Evolutionary conservation across 192 early-diverging fungal species (phyloP).

Genomic region (Podila clonocystis): DNA sequence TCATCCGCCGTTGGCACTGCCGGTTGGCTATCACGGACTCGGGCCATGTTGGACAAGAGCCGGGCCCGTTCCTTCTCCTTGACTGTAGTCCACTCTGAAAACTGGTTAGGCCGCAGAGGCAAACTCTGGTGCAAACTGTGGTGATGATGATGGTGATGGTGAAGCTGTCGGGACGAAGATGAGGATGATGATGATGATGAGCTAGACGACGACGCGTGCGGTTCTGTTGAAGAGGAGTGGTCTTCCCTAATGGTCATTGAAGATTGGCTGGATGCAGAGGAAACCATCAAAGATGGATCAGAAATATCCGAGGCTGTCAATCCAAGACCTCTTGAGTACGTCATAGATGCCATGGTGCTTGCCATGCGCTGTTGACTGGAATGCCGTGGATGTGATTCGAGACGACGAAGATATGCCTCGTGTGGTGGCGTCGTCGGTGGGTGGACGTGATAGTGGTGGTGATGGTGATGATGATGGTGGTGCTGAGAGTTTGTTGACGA

Average conservation of each 20-base stretch:
- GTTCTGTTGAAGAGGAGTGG: no score
- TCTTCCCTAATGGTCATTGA: no score
- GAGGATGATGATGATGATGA: not conserved
- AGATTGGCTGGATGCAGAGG: not conserved
- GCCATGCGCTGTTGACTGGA: not conserved
- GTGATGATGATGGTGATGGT: conserved; percentile 9
- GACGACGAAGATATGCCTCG: not conserved
- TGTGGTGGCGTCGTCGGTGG: not conserved
- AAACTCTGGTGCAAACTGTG: conserved; percentile 18
- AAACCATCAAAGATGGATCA: not conserved
- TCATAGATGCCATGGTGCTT: not conserved
- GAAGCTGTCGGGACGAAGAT: not conserved
- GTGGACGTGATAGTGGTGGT: conserved; percentile 1
- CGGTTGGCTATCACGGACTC: conserved; percentile 7
- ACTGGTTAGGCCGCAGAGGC: conserved; percentile 20
- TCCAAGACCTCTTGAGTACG: not conserved
- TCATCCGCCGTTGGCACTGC: conserved; percentile 12
- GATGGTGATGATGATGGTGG: conserved; percentile 2
- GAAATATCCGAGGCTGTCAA: not conserved
- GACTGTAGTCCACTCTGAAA: conserved; percentile 41
- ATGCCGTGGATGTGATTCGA: not conserved
- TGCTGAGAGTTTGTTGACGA: not conserved
- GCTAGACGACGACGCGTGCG: no score
- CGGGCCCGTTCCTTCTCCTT: conserved; percentile 38
- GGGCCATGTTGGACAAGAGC: conserved; percentile 33